Evolutionary conservation across 2,329 filamentous ascomycete genomes (phyloP).

Genomic region (Onygena corvina): DNA sequence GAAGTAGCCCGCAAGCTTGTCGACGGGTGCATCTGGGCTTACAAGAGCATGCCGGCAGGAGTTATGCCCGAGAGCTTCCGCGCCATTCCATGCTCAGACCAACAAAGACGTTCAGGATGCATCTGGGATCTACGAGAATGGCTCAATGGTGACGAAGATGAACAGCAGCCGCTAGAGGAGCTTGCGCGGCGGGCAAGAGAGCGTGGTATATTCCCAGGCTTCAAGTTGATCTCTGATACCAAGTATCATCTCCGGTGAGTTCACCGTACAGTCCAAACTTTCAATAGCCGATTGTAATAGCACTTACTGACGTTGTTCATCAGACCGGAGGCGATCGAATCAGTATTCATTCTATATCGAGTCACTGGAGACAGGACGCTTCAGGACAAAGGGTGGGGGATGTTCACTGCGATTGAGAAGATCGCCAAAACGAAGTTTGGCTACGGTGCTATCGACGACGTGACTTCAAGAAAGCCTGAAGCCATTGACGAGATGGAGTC

Average conservation of each 20-base stretch:
- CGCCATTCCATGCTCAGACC: conserved; percentile 30
- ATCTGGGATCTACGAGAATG: conserved; percentile 12
- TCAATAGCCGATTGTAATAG: conserved; percentile 62
- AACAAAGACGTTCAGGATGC: conserved; percentile 10
- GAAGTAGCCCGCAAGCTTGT: conserved; percentile 40
- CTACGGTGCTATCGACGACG: conserved; percentile 43
- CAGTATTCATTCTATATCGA: conserved; percentile 80
- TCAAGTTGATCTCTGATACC: conserved; percentile 8
- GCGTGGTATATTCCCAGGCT: conserved; percentile 13
- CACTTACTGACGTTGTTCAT: conserved; percentile 81
- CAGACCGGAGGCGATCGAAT: conserved; percentile 73
- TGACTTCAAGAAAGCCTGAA: conserved; percentile 9
- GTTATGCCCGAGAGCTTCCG: conserved; percentile 45
- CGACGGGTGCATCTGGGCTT: conserved; percentile 46
- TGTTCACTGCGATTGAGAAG: conserved; percentile 62
- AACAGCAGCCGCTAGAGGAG: conserved; percentile 7
- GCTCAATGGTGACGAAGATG: conserved; percentile 10
- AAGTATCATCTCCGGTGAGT: conserved; percentile 15
- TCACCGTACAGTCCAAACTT: background rate
- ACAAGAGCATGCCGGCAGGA: conserved; percentile 37
- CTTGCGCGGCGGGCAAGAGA: conserved; percentile 8
- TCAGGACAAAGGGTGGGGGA: conserved; percentile 73
- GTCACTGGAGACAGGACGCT: conserved; percentile 66
- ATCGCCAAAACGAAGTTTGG: conserved; percentile 55
- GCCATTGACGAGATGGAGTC: conserved; percentile 60